Evolutionary conservation across 2,329 filamentous ascomycete species (phyloP), one percentile per base, ranked within the genome.

Genomic region (Metarhizium sp.): DNA sequence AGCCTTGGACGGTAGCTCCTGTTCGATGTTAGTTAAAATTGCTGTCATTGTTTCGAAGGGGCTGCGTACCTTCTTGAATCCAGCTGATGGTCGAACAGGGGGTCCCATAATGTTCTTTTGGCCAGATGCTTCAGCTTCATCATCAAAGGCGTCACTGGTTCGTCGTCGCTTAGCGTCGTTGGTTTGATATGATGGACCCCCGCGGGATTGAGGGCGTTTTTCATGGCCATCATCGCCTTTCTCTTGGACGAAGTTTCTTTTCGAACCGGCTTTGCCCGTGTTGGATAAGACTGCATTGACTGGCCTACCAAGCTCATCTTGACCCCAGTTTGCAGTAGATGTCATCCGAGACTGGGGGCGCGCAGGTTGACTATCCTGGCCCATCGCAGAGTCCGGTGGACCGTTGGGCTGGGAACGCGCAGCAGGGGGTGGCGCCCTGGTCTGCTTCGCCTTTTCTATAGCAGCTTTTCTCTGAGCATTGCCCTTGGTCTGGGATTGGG

Each of bases 151-250:
- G 52, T 92, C 87, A 46, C 87, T 84, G 53, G 86, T 94, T 66
- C 86, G 87, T 61, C 90, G 82, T 56, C 91, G 82, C 75, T 96
- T 96, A 25, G 81, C 77, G 53, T 95, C 90, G 60, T 83, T 81
- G 25, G 80, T 73, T 64, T 88, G 82, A 61, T 88, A 85, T 10
- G 81, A 76, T n/a, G 82, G 78, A 16, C 79, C 79, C 38, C 77
- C 75, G 48, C 83, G 79, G 14, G 70, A 65, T 13, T 69, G 71
- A 4, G 67, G 59, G 5, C 67, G 67, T 48, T 80, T 78, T 18
- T 78, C 71, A 52, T 75, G 74, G 20, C 75, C 70, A 40, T 75
- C 72, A 42, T 84, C 79, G 18, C 85, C 81, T 42, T 78, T 79
- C 42, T 88, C 81, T 53, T 80, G 74, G n/a, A 85, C 85, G 52